phyloP scores from a whole-genome alignment of 2,329 filamentous ascomycete genomes.

The Fusarium sp. region DNA sequence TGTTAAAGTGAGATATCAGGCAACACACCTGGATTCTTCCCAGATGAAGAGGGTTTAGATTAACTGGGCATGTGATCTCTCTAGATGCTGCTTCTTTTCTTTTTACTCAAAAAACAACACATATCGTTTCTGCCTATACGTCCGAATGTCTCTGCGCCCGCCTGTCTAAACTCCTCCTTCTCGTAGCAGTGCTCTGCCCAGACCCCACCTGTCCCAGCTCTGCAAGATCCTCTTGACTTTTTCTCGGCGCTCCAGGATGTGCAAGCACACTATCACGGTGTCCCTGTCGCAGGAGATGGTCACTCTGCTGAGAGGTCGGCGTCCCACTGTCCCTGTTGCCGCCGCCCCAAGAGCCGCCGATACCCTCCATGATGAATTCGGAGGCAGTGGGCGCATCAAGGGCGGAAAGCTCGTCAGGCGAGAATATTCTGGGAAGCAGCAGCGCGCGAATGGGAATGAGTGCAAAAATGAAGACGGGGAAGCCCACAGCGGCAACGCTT shows the following conservation, averaged over 20 bases:
- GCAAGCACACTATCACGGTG: conserved; percentile 42
- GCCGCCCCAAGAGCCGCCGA: conserved; percentile 68
- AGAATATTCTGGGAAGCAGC: conserved; percentile 70
- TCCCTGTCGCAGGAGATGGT: conserved; percentile 9
- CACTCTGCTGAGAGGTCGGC: conserved; percentile 21
- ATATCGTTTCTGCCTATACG: conserved; percentile 6
- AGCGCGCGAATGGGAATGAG: conserved; percentile 73
- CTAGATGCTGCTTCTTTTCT: neutral
- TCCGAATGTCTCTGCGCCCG: conserved; percentile 22
- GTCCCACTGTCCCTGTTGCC: conserved; percentile 38
- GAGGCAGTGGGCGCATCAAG: conserved; percentile 80
- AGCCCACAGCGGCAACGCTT: conserved; percentile 83
- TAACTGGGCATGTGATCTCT: too few relatives aligned
- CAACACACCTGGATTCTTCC: too few relatives aligned
- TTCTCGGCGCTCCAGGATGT: conserved; percentile 42
- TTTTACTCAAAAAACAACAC: neutral
- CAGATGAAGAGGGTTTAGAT: too few relatives aligned
- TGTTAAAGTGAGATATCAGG: too few relatives aligned
- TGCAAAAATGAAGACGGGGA: conserved; percentile 76
- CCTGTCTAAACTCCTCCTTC: conserved; percentile 42
- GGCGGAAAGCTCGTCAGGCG: conserved; percentile 64
- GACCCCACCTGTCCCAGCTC: conserved; percentile 47
- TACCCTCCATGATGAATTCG: conserved; percentile 78
- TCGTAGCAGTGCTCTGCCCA: conserved; percentile 45
- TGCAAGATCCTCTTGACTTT: conserved; percentile 49